These are phyloP conservation scores for Xerocomellus dryophilus DNA, from an alignment of 768 basidiomycete genomes.

Conservation along the genomic window DNA sequence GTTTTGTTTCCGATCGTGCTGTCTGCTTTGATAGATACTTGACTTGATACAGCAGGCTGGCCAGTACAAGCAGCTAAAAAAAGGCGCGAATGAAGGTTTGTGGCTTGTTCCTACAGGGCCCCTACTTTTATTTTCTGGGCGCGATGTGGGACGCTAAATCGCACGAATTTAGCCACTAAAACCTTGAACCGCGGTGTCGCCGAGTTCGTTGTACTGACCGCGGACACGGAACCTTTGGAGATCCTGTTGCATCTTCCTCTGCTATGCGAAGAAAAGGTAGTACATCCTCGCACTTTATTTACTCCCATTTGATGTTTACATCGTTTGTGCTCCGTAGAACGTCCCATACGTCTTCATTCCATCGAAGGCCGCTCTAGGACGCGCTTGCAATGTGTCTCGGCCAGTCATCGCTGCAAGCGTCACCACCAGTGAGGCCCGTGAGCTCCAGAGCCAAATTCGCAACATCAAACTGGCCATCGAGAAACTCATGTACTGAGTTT, in stretches of 20 bases:
- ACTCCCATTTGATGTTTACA: not conserved
- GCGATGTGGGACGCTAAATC: slow-evolving; percentile 6
- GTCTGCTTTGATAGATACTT: slow-evolving; percentile 61
- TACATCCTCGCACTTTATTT: slow-evolving; percentile 8
- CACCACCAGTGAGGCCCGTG: slow-evolving; percentile 93
- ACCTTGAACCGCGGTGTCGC: slow-evolving; percentile 97
- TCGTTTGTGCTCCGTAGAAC: slow-evolving; percentile 51
- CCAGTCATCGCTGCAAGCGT: slow-evolving; percentile 95
- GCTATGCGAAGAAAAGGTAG: slow-evolving; percentile 95
- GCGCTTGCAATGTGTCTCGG: slow-evolving; percentile 92
- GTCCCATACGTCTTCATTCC: slow-evolving; percentile 95
- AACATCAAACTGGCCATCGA: slow-evolving; percentile 83
- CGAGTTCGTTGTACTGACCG: slow-evolving; percentile 95
- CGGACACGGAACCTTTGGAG: slow-evolving; percentile 96
- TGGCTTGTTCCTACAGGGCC: not conserved
- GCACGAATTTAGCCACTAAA: slow-evolving; percentile 72
- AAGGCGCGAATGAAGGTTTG: slow-evolving; percentile 96
- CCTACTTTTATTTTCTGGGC: not conserved
- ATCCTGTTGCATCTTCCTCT: slow-evolving; percentile 96
- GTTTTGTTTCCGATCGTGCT: not conserved
- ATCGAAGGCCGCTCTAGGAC: slow-evolving; percentile 91
- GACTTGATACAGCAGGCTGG: slow-evolving; percentile 93
- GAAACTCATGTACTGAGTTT: slow-evolving; percentile 49
- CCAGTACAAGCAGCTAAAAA: slow-evolving; percentile 98
- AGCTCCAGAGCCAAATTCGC: slow-evolving; percentile 85